Evolutionary conservation across 257 asterid genomes (phyloP).

Genomic region (Galeopsis tetrahit): DNA sequence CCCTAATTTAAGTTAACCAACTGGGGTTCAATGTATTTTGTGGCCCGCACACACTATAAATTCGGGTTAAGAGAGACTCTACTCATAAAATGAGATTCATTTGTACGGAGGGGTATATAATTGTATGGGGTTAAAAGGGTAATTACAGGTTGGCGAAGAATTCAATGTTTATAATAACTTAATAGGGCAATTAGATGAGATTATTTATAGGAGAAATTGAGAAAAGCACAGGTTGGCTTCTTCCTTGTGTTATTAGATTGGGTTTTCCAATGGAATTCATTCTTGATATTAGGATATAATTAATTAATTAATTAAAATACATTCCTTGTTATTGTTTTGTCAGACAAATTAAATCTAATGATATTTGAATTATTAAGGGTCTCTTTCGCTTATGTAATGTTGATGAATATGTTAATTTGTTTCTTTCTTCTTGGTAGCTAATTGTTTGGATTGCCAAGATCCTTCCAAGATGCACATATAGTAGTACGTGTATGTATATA

Average conservation of each 20-base stretch:
- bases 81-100: no score
- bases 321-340: not conserved
- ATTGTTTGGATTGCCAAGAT: not conserved
- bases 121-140: not conserved
- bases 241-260: not conserved
- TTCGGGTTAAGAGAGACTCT: no score
- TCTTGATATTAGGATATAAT: constrained; percentile 1
- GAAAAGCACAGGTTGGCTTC: not conserved
- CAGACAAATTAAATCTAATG: not conserved
- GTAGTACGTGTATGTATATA: no score
- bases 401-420: not conserved
- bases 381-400: not conserved
- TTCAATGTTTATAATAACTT: no score
- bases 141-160: not conserved
- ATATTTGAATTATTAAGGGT: not conserved
- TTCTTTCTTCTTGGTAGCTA: not conserved
- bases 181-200: not conserved
- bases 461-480: not conserved
- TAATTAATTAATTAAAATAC: not conserved
- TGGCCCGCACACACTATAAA: no score
- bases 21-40: no score
- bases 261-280: not conserved
- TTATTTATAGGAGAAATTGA: not conserved
- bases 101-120: no score
- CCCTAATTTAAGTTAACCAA: no score